Base-by-base conservation (phyloP, 371 early-diverging fungal species). In the Thermomucor indicae-seudaticae region DNA sequence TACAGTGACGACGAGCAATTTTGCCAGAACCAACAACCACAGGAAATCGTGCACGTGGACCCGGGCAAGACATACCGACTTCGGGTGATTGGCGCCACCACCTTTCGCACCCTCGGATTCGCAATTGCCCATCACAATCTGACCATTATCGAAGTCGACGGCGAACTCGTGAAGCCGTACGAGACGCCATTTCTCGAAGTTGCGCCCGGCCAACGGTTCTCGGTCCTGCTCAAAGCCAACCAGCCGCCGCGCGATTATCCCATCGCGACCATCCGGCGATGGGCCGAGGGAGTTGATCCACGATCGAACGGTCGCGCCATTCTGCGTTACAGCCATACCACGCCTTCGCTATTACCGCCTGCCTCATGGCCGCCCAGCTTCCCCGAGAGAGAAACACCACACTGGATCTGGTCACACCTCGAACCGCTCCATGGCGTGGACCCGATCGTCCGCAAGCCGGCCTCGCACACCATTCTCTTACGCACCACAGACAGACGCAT, bases 81-180 rank as follows among this genome's bases (percentile, higher is more conserved):
- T 17, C 61, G 76, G 1, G 45, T 76, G 6, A 67, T 76, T 48
- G 72, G 72, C 19, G 61, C 76, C 0, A 61, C 67, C 0, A 46
- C 66, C 4, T 70, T 74, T 43, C 65, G 71, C 17, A 70, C 75
- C 4, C 40, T 70, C 6, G 60, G 61, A 2, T 70, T 74, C 51
- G 71, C 45, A 3, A 68, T 74, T 38, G 68, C 65, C 2, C 44
- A 54, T 10, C 75, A 74, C 34, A 65, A 58, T 17, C 31, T 74
- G 41, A 70, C 75, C 2, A 65, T 74, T 23, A 68, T 74, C 20
- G 75, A 74, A 32, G 66, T 74, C n/a, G 75, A 74, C 39, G 75
- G 75, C 7, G 68, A 74, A 17, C 28, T 49, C 7, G 47, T 59
- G 1, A 58, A 65, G 22, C 75, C 75, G 5, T 65, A 62, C 25